Conservation (phyloP, 2,329 filamentous ascomycete genomes). For the Ophiostoma pallidulum region DNA sequence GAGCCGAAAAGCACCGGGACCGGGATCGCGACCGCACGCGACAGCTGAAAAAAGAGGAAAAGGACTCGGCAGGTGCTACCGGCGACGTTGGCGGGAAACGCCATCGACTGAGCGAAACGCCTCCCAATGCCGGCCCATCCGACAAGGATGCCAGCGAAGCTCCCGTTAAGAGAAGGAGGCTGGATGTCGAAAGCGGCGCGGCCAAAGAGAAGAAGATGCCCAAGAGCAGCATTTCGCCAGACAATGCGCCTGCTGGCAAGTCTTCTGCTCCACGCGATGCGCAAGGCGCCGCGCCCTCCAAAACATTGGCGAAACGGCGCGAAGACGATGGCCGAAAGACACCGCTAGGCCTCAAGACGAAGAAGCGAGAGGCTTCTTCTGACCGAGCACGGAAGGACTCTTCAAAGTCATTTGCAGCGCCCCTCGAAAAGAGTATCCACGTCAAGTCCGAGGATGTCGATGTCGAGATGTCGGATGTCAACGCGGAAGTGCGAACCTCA, state of each 20-base stretch:
- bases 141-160: conserved; percentile 45
- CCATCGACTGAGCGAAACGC: conserved; percentile 49
- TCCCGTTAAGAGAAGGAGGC: conserved; percentile 45
- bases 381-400: conserved; percentile 34
- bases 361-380: conserved; percentile 25
- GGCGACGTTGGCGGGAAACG: conserved; percentile 48
- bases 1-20: conserved; percentile 49
- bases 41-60: conserved; percentile 51
- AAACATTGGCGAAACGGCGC: conserved; percentile 28
- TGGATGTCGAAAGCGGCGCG: conserved; percentile 38
- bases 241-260: conserved; percentile 36
- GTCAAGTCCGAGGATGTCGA: conserved; percentile 50
- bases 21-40: conserved; percentile 52
- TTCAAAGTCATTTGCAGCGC: conserved; percentile 26
- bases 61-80: conserved; percentile 37
- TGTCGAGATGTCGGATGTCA: conserved; percentile 45
- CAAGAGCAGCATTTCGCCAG: conserved; percentile 35
- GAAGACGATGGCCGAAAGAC: conserved; percentile 33
- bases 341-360: conserved; percentile 27
- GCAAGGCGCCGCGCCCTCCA: conserved; percentile 29
- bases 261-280: conserved; percentile 15
- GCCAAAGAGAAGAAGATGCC: conserved; percentile 36
- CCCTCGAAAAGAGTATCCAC: conserved; percentile 42
- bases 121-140: conserved; percentile 40
- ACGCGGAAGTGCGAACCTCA: conserved; percentile 14